Evolutionary conservation across 176 grass and related monocot species (phyloP).

Genomic region (Raddia guianensis): DNA sequence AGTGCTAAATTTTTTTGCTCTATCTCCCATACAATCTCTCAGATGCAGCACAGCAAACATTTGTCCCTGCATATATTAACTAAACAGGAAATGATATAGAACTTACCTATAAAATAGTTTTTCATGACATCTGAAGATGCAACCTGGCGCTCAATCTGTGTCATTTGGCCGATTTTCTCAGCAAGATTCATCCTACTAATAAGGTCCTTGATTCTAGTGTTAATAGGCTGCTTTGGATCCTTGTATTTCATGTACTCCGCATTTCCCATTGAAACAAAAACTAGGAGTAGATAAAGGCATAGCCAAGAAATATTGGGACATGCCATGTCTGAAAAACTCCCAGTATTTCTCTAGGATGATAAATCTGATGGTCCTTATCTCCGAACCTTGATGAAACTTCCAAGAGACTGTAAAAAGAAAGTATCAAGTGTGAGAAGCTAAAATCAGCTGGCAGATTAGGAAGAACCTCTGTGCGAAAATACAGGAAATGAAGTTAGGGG

Average conservation of each 20-base stretch:
- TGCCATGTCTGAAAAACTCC: slow-evolving; percentile 41
- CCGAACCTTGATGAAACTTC: background rate
- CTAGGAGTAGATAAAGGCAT: slow-evolving; percentile 60
- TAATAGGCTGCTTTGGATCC: slow-evolving; percentile 74
- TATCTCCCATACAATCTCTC: background rate
- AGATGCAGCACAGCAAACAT: slow-evolving; percentile 1
- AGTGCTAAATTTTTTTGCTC: background rate
- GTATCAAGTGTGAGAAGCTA: background rate
- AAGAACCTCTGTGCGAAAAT: background rate
- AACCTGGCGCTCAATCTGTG: slow-evolving; percentile 81
- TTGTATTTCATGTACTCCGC: slow-evolving; percentile 84
- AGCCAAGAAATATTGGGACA: slow-evolving; percentile 17
- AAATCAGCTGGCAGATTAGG: slow-evolving; percentile 16
- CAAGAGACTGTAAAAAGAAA: slow-evolving; percentile 9
- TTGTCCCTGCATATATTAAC: background rate
- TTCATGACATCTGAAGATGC: slow-evolving; percentile 87
- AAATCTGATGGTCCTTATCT: background rate
- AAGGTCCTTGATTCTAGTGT: slow-evolving; percentile 81
- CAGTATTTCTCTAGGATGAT: background rate
- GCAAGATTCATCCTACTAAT: slow-evolving; percentile 88
- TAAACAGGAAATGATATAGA: background rate
- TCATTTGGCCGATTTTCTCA: slow-evolving; percentile 97
- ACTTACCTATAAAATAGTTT: slow-evolving; percentile 85
- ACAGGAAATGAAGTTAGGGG: background rate
- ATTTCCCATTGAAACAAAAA: slow-evolving; percentile 47